These are phyloP conservation scores for Saccharomycopsis amapae DNA, from an alignment of 805 yeast species.

Conservation along the genomic window DNA sequence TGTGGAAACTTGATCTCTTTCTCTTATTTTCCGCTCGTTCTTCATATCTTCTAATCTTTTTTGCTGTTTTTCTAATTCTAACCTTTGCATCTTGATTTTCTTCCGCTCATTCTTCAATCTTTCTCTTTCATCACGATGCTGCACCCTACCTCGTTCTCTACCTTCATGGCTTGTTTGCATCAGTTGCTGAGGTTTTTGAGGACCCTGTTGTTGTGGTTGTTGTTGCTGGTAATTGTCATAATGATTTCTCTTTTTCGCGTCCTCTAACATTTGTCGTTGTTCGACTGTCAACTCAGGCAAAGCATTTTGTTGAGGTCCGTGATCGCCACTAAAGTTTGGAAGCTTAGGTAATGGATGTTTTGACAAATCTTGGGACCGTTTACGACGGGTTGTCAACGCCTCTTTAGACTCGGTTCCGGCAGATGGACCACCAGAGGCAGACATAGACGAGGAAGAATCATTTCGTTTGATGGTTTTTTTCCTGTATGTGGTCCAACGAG, in stretches of 20 bases:
- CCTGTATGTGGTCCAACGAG: conserved; percentile 46
- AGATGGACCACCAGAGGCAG: background rate
- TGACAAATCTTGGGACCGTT: conserved; percentile 17
- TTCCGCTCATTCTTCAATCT: conserved; percentile 11
- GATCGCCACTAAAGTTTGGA: conserved; percentile 5
- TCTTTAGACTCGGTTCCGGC: background rate
- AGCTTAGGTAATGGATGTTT: conserved; percentile 20
- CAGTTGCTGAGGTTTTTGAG: conserved; percentile 3
- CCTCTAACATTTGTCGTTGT: conserved; percentile 4
- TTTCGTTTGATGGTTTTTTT: conserved; percentile 27
- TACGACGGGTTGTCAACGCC: conserved; percentile 13
- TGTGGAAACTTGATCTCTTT: background rate
- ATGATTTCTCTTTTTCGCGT: no score
- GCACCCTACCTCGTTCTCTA: conserved; percentile 4
- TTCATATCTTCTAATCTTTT: conserved; percentile 11
- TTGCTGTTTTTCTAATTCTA: conserved; percentile 19
- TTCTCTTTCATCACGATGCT: conserved; percentile 12
- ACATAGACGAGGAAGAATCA: background rate
- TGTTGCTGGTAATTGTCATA: no score
- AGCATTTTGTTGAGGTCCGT: background rate
- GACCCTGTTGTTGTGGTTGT: no score
- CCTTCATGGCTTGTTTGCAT: no score
- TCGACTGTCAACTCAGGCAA: conserved; percentile 1
- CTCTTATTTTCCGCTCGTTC: conserved; percentile 2
- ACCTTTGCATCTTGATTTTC: conserved; percentile 13